phyloP scores from a whole-genome alignment of 257 asterid genomes.

The Capsicum baccatum region DNA sequence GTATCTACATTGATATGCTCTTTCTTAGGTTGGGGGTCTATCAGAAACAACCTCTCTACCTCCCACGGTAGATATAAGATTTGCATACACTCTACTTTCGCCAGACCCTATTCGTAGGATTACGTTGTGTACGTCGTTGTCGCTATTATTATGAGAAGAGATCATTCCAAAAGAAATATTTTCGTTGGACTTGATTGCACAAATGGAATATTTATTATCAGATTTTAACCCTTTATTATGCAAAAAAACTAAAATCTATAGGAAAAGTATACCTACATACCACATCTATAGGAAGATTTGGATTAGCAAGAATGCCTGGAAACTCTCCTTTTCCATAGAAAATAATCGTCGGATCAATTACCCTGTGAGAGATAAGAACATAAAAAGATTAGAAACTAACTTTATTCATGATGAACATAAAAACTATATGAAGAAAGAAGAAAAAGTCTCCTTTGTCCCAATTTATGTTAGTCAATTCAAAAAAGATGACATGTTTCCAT shows the following conservation, averaged over 20 bases:
- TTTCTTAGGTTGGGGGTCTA: no score
- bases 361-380: background rate
- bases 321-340: background rate
- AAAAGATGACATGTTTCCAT: no score
- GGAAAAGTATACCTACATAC: background rate
- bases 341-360: background rate
- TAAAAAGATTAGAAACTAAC: background rate
- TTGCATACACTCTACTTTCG: no score
- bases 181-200: no score
- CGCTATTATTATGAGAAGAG: no score
- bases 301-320: background rate
- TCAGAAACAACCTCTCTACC: no score
- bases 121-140: no score
- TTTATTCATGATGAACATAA: background rate
- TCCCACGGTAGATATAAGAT: no score
- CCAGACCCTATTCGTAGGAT: no score
- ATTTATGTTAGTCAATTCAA: no score
- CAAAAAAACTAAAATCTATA: background rate
- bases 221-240: background rate
- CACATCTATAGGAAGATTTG: background rate
- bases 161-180: no score
- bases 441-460: background rate
- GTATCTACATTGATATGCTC: no score
- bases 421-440: background rate
- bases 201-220: background rate